phyloP scores from a whole-genome alignment of 192 early-diverging fungal genomes.

The Rhizophagus clarus region DNA sequence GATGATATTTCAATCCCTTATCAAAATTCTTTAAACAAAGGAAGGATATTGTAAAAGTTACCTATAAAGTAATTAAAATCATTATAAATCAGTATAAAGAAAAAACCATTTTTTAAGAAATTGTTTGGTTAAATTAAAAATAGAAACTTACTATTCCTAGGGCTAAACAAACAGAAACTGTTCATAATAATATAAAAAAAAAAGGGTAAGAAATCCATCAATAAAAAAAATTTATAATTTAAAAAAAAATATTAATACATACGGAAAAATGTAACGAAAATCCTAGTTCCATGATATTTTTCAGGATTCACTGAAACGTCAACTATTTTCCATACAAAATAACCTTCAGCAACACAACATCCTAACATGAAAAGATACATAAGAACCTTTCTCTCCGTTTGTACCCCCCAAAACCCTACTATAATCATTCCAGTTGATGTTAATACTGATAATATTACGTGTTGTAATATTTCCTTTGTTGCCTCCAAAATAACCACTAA shows the following conservation, averaged over 20 bases:
- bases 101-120: neutral
- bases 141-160: conserved; percentile 47
- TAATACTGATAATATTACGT: conserved; percentile 50
- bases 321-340: conserved; percentile 66
- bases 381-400: conserved; percentile 51
- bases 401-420: conserved; percentile 57
- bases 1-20: conserved; percentile 69
- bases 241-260: conserved; percentile 34
- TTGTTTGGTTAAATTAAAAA: neutral
- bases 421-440: conserved; percentile 52
- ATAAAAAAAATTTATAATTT: neutral
- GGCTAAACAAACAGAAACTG: conserved; percentile 41
- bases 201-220: neutral
- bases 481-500: conserved; percentile 53
- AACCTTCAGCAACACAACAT: conserved; percentile 63
- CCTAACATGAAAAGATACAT: conserved; percentile 65
- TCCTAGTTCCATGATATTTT: conserved; percentile 50
- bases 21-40: conserved; percentile 72
- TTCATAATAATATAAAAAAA: conserved; percentile 34
- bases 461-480: conserved; percentile 37
- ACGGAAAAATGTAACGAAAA: conserved; percentile 60
- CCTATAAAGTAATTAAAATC: conserved; percentile 15
- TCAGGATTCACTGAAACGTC: conserved; percentile 53
- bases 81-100: conserved; percentile 13
- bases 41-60: conserved; percentile 55